Evolutionary conservation across 768 basidiomycete species (phyloP).

Genomic region (Leccinum obscurum): DNA sequence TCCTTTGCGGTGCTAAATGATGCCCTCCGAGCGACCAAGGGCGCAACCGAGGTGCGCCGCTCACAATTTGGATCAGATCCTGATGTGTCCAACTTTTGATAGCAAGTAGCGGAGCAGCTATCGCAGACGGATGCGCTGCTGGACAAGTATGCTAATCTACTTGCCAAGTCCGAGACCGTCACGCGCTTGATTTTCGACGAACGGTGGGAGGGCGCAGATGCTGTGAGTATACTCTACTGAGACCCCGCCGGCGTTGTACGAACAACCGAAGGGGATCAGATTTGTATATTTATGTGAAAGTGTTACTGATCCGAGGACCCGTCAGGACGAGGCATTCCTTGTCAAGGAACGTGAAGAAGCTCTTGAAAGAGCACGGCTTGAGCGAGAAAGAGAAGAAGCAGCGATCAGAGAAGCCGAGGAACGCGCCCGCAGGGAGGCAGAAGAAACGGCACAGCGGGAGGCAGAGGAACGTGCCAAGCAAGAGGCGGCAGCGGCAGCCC

Average conservation of each 20-base stretch:
- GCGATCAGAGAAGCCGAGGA: slow-evolving; percentile 45
- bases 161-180: slow-evolving; percentile 69
- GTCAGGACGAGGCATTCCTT: slow-evolving; percentile 60
- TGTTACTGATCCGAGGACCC: not conserved
- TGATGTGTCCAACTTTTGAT: slow-evolving; percentile 2
- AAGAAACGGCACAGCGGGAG: slow-evolving; percentile 40
- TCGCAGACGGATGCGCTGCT: slow-evolving; percentile 71
- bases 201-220: slow-evolving; percentile 72
- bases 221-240: slow-evolving; percentile 42
- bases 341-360: slow-evolving; percentile 43
- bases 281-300: not conserved
- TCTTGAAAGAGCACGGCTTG: slow-evolving; percentile 28
- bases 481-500: slow-evolving; percentile 47
- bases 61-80: not conserved
- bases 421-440: slow-evolving; percentile 30
- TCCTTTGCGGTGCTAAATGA: slow-evolving; percentile 69
- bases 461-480: slow-evolving; percentile 49
- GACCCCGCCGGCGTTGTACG: not conserved
- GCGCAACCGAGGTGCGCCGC: slow-evolving; percentile 65
- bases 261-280: not conserved
- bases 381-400: slow-evolving; percentile 36
- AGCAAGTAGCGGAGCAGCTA: slow-evolving; percentile 69
- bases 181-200: slow-evolving; percentile 74
- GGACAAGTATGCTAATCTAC: slow-evolving; percentile 70
- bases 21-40: slow-evolving; percentile 60